These are phyloP conservation scores for Sodiomyces alkalinus DNA, from an alignment of 2,329 filamentous ascomycete species.

Conservation along the genomic window DNA sequence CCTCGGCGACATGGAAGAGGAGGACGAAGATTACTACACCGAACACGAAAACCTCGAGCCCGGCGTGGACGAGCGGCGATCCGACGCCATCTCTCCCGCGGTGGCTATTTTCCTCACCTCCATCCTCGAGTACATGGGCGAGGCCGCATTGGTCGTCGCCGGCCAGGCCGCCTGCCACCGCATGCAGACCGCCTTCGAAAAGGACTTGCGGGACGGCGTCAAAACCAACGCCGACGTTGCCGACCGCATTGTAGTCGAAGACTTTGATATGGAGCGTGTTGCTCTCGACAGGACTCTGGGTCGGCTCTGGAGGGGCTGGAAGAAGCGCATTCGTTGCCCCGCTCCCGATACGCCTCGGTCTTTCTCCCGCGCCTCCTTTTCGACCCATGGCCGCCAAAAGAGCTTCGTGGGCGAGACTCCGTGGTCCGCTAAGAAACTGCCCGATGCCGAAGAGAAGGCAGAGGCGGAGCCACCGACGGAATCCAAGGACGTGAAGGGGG, in stretches of 20 bases:
- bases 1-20: constrained; percentile 91
- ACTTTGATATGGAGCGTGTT: constrained; percentile 83
- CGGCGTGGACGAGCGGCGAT: constrained; percentile 38
- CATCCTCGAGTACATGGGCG: constrained; percentile 84
- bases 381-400: constrained; percentile 20
- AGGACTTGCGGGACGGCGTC: constrained; percentile 38
- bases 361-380: constrained; percentile 32
- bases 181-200: constrained; percentile 41
- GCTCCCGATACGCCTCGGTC: constrained; percentile 30
- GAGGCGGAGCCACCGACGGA: constrained; percentile 1
- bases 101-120: constrained; percentile 94
- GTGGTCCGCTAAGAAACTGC: constrained; percentile 16
- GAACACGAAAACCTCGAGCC: constrained; percentile 60
- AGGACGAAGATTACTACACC: constrained; percentile 84
- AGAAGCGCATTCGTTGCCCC: constrained; percentile 60
- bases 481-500: not conserved
- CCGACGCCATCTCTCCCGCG: constrained; percentile 67
- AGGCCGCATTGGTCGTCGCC: constrained; percentile 76
- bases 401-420: constrained; percentile 20
- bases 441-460: constrained; percentile 2
- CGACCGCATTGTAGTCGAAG: constrained; percentile 68
- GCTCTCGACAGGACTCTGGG: constrained; percentile 81
- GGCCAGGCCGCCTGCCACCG: constrained; percentile 70
- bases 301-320: constrained; percentile 87
- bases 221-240: constrained; percentile 31